A percentile compares a stretch with the other conserved stretches of the same genome.
These are phyloP conservation scores for Botrytis squamosa DNA, from an alignment of 2,329 filamentous ascomycete species.

Conservation along the genomic window DNA sequence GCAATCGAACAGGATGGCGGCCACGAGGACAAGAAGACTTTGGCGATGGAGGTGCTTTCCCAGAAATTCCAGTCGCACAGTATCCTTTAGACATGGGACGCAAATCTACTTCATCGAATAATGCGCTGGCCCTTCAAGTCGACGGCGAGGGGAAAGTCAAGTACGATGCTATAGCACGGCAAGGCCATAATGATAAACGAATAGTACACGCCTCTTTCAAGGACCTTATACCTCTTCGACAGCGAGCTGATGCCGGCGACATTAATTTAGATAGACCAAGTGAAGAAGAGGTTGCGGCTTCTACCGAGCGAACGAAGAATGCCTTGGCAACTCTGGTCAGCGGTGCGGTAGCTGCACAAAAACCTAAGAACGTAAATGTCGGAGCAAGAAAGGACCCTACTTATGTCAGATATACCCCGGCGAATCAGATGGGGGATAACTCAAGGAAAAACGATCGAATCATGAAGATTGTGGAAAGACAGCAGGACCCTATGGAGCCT, in stretches of 20 bases:
- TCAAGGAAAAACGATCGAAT: slow-evolving; percentile 89
- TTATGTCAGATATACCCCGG: slow-evolving; percentile 92
- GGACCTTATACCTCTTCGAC: slow-evolving; percentile 88
- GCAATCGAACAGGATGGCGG: slow-evolving; percentile 84
- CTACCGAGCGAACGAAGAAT: slow-evolving; percentile 83
- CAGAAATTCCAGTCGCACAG: slow-evolving; percentile 88
- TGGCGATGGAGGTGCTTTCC: slow-evolving; percentile 93
- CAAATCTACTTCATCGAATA: slow-evolving; percentile 68
- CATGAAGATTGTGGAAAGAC: slow-evolving; percentile 96
- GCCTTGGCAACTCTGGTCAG: slow-evolving; percentile 79
- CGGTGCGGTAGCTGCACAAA: slow-evolving; percentile 86
- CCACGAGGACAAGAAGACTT: slow-evolving; percentile 88
- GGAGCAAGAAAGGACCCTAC: slow-evolving; percentile 81
- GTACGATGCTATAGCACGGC: slow-evolving; percentile 90
- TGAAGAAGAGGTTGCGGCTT: slow-evolving; percentile 78
- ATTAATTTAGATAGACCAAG: slow-evolving; percentile 82
- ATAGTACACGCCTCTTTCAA: slow-evolving; percentile 96
- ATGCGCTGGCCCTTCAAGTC: slow-evolving; percentile 89
- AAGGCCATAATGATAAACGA: slow-evolving; percentile 79
- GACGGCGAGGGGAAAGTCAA: slow-evolving; percentile 91
- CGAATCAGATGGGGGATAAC: slow-evolving; percentile 91
- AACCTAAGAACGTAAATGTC: slow-evolving; percentile 90
- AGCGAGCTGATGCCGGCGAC: slow-evolving; percentile 89
- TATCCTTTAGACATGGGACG: slow-evolving; percentile 95
- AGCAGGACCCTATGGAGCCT: slow-evolving; percentile 92